Evolutionary conservation across 1,284 basidiomycete genomes (phyloP).

Genomic region (Trichosporon asahii): DNA sequence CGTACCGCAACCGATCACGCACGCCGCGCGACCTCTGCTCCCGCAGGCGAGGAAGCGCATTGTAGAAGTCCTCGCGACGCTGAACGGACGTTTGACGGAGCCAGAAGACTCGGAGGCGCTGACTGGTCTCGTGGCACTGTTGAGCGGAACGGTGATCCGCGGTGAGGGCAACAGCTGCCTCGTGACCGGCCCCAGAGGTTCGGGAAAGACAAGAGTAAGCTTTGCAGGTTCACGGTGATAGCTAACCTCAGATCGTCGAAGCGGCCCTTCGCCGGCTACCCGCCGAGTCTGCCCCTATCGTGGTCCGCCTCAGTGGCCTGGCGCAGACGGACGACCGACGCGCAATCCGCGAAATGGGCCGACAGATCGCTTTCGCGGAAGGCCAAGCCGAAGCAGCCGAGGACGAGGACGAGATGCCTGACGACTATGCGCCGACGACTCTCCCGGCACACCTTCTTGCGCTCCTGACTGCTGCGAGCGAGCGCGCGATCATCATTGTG

Average conservation of each 20-base stretch:
- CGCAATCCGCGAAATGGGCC: constrained; percentile 87
- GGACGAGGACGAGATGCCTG: constrained; percentile 50
- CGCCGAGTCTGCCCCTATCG: constrained; percentile 58
- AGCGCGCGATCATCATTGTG: constrained; percentile 74
- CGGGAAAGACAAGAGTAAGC: constrained; percentile 75
- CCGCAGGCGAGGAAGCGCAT: background rate
- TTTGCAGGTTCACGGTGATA: background rate
- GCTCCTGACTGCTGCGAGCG: constrained; percentile 71
- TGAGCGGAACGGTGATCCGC: constrained; percentile 67
- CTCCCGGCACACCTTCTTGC: constrained; percentile 70
- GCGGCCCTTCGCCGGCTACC: constrained; percentile 41
- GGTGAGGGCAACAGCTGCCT: constrained; percentile 89
- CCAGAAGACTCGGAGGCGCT: constrained; percentile 47
- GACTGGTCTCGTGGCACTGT: constrained; percentile 57
- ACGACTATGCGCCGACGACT: constrained; percentile 55
- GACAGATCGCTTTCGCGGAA: constrained; percentile 59
- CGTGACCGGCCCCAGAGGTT: constrained; percentile 73
- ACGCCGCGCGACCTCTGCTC: background rate
- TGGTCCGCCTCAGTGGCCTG: constrained; percentile 79
- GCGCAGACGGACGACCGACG: constrained; percentile 77
- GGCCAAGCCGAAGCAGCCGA: constrained; percentile 43
- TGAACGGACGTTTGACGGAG: constrained; percentile 36
- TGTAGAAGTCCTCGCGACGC: constrained; percentile 30
- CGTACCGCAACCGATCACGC: background rate
- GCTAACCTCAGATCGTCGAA: constrained; percentile 36